Evolutionary conservation across 1,284 basidiomycete species (phyloP).

Genomic region (Puccinia novopanici): DNA sequence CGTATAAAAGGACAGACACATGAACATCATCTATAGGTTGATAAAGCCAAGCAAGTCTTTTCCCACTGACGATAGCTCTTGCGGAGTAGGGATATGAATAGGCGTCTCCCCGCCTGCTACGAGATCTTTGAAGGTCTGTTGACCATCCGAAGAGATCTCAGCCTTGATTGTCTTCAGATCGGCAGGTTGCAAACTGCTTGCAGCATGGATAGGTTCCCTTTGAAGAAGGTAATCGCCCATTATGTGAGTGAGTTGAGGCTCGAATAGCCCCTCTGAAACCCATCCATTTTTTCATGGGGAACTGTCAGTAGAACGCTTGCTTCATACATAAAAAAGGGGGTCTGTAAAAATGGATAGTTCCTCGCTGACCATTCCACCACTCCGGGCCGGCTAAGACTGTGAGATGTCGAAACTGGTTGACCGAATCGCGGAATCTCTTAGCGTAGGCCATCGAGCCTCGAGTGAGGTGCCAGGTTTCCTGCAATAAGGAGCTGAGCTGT

Average conservation of each 20-base stretch:
- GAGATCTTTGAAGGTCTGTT: constrained; percentile 25
- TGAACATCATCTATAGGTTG: background rate
- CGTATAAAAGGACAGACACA: background rate
- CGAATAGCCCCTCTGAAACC: constrained; percentile 23
- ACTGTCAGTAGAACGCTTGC: no score
- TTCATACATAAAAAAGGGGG: no score
- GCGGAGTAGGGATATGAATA: constrained; percentile 24
- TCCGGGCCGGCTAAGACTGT: background rate
- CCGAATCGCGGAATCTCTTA: constrained; percentile 3
- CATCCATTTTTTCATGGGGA: background rate
- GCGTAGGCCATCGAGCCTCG: background rate
- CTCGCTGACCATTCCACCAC: constrained; percentile 34
- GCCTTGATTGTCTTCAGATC: constrained; percentile 2
- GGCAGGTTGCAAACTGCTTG: background rate
- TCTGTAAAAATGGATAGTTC: background rate
- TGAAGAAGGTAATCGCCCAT: constrained; percentile 24
- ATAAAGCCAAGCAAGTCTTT: background rate
- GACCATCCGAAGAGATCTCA: constrained; percentile 2
- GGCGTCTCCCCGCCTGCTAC: constrained; percentile 1
- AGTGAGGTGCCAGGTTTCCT: constrained; percentile 15
- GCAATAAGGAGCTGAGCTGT: background rate
- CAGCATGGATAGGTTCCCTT: background rate
- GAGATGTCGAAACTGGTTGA: background rate
- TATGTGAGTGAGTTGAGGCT: constrained; percentile 28
- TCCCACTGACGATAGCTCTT: constrained; percentile 34